A percentile compares a stretch with the other conserved stretches of the same genome.
Conservation (phyloP, 768 basidiomycete genomes). For the Dacryopinax spathularia region DNA sequence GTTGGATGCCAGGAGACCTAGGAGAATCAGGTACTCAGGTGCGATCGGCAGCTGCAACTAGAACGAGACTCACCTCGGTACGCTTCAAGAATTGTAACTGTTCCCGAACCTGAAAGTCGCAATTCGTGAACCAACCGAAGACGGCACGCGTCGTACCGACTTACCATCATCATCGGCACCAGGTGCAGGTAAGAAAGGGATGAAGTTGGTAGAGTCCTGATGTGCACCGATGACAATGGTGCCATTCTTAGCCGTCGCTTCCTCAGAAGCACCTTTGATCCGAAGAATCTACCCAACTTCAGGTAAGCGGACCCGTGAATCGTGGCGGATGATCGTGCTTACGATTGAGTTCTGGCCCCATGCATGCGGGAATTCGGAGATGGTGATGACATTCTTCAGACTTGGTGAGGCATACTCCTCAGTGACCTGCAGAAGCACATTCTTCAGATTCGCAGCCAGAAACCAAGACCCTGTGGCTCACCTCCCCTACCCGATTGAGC, state of each 20-base stretch:
- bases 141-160: not conserved
- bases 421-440: conserved; percentile 41
- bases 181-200: conserved; percentile 19
- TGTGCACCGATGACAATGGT: conserved; percentile 59
- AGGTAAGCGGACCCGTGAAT: conserved; percentile 7
- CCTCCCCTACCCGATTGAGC: conserved; percentile 49
- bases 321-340: conserved; percentile 16
- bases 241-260: conserved; percentile 31
- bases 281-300: conserved; percentile 42
- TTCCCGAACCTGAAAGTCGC: conserved; percentile 41
- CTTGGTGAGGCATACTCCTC: conserved; percentile 41
- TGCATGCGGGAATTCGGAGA: conserved; percentile 59
- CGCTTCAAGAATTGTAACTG: conserved; percentile 64
- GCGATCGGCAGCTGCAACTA: not conserved
- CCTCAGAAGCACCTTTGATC: conserved; percentile 52
- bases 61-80: conserved; percentile 10
- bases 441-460: not conserved
- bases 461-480: conserved; percentile 17
- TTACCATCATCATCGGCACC: conserved; percentile 21
- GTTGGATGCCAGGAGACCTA: conserved; percentile 43
- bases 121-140: not conserved
- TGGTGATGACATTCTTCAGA: conserved; percentile 42
- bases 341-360: conserved; percentile 81
- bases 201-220: conserved; percentile 37
- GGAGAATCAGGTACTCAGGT: not conserved